Conservation (phyloP, 2,329 filamentous ascomycete genomes). For the Monilinia vaccinii-corymbosi region DNA sequence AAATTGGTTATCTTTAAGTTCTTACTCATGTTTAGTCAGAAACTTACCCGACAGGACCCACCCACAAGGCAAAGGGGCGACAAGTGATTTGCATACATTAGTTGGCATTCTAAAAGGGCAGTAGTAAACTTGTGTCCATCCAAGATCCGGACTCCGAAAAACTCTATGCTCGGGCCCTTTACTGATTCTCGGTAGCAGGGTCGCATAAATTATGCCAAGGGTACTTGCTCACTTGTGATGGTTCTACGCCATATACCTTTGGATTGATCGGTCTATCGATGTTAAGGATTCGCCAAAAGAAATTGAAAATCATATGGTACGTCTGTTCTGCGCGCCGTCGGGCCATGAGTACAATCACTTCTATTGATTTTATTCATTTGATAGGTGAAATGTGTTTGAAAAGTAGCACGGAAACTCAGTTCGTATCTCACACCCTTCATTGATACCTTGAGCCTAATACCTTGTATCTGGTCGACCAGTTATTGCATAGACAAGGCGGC, state of each 20-base stretch:
- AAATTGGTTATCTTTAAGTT: background rate
- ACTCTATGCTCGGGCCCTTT: background rate
- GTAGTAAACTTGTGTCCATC: background rate
- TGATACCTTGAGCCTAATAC: background rate
- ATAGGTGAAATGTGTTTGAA: background rate
- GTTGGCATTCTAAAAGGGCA: background rate
- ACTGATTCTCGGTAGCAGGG: background rate
- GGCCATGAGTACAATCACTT: background rate
- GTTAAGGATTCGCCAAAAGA: no score
- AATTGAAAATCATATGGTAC: background rate
- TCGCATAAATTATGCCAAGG: no score
- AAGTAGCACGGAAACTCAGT: background rate
- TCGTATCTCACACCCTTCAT: background rate
- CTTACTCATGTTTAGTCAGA: background rate
- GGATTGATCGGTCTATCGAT: no score
- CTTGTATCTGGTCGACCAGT: background rate
- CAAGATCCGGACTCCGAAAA: background rate
- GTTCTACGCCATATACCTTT: no score
- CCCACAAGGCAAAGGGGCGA: slow-evolving; percentile 1
- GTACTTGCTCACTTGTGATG: no score
- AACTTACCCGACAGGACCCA: background rate
- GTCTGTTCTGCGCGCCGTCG: background rate
- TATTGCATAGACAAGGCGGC: background rate
- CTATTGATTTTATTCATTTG: background rate
- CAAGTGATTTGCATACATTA: background rate